Base-by-base conservation (phyloP, 306 rosid genomes). In the Carpinus viminea region DNA sequence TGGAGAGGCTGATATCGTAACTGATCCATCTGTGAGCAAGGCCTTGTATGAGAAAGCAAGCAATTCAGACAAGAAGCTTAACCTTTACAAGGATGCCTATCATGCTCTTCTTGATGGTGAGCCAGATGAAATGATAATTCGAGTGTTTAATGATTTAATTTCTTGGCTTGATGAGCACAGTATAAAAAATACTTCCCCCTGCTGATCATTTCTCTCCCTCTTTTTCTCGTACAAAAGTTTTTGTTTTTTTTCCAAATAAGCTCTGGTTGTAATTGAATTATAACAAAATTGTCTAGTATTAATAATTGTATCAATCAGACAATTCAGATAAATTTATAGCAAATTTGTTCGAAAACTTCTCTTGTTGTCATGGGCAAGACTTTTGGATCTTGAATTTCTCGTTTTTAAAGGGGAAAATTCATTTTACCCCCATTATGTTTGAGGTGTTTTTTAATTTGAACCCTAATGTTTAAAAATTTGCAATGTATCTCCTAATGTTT, bases 101-200 rank as follows among this genome's bases (percentile, higher is more conserved):
- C 99, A 95, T 85, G 74, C 96, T 51, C 97, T 95, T 72, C 86
- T 95, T n/a, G 99, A 91, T 76, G 99, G 99, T 54, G 99, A 95
- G 80, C 90, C 98, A 51, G 98, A 95, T 83, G 98, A 93, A 74
- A 53, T 74, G 55, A 90, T 95, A 74, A 46, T 36, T 70, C 80
- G 76, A 71, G 94, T 89, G 76, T 84, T 89, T 57, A 76, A 13
- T 17, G 98, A 91, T 78, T 91, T 95, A 78, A 53, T 89, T 84
- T 86, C 89, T 21, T 95, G 99, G 99, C 93, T 95, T 13, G 86
- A 91, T 65, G 89, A 89, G 11, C 95, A 73, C 36, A 76, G 80
- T 77, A 52, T 81, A 60, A 78, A 70, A 70, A 74, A 10, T 16
- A 80, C 75, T 5, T 21, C 65, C 18, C 26, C 45, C 68, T 81